These are phyloP conservation scores for Hypoxylon fragiforme DNA, from an alignment of 495 filamentous ascomycete species.

Conservation along the genomic window DNA sequence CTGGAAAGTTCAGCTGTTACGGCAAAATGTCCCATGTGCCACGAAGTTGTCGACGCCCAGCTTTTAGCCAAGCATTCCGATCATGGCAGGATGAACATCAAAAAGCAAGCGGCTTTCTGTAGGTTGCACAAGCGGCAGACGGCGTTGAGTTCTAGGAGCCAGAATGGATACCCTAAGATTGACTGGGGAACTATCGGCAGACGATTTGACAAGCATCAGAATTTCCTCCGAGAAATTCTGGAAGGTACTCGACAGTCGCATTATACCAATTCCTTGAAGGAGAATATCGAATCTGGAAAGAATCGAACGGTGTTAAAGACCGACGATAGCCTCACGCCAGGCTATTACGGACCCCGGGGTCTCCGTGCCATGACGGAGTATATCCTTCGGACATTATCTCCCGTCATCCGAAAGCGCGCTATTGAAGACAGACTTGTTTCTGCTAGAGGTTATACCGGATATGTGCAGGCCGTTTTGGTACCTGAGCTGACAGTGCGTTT, in stretches of 20 bases:
- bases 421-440: slow-evolving; percentile 70
- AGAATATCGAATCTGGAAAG: slow-evolving; percentile 61
- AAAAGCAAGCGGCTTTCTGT: slow-evolving; percentile 71
- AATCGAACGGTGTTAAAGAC: slow-evolving; percentile 63
- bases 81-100: slow-evolving; percentile 58
- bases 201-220: slow-evolving; percentile 62
- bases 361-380: slow-evolving; percentile 64
- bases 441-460: slow-evolving; percentile 68
- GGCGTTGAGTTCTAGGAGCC: slow-evolving; percentile 63
- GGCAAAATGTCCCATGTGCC: slow-evolving; percentile 68
- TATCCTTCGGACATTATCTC: slow-evolving; percentile 64
- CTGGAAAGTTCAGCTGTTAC: slow-evolving; percentile 3
- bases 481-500: slow-evolving; percentile 78
- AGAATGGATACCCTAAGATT: slow-evolving; percentile 74
- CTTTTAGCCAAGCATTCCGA: slow-evolving; percentile 53
- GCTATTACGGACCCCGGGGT: slow-evolving; percentile 88
- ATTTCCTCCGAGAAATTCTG: slow-evolving; percentile 61
- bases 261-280: slow-evolving; percentile 63
- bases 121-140: slow-evolving; percentile 63
- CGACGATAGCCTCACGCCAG: slow-evolving; percentile 57
- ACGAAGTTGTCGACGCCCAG: slow-evolving; percentile 57
- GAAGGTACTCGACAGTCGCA: slow-evolving; percentile 58
- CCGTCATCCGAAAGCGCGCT: slow-evolving; percentile 64
- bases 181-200: slow-evolving; percentile 70
- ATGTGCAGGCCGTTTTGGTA: slow-evolving; percentile 82